Base-by-base conservation (phyloP, 768 basidiomycete species). In the Tricholomella constricta region DNA sequence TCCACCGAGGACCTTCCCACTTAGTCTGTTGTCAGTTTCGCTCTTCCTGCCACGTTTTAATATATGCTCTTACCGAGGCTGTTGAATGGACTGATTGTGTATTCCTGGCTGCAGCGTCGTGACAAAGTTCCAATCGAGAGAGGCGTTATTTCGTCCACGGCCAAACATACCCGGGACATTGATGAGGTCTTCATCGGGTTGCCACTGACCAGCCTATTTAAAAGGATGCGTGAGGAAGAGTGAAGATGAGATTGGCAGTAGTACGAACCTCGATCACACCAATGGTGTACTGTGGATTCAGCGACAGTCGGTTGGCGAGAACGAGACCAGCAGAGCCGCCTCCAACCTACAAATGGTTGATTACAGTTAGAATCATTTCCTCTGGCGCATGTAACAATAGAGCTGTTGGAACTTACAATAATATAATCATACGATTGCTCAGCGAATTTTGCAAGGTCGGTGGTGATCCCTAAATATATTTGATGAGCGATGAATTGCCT, bases 191-290 rank as follows among this genome's bases (percentile, higher is more conserved):
- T 62, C 61, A 41, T 60, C 47, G 5, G 57, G 52, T 51, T 60
- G 58, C 47, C 55, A 57, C 17, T 54, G 46, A 9, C 69, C 69
- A 15, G 69, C 69, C 52, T 54, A 20, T 15, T 43, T 14, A 17
- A 35, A 26, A 3, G 26, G n/a, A 9, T 40, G 3, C 8, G 25
- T 19, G 40, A 38, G 17, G 2, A 40, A 26, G 7, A 32, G 45
- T 19, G 31, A 10, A 19, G n/a, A 14, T 12, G 10, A 27, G 15
- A 23, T 2, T 31, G 42, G 10, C 2, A 27, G 11, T 8, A 19
- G n/a, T 34, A 36, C 40, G 12, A 29, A 54, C 52, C 48, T 70
- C 69, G 12, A 70, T 54, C 17, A 70, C 66, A 19, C 65, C 62
- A 20, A 70, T 60, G n/a, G 46, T 61, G 43, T 64, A 42, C 5